These are phyloP conservation scores for Solanum verrucosum DNA, from an alignment of 257 asterid genomes.

Conservation along the genomic window DNA sequence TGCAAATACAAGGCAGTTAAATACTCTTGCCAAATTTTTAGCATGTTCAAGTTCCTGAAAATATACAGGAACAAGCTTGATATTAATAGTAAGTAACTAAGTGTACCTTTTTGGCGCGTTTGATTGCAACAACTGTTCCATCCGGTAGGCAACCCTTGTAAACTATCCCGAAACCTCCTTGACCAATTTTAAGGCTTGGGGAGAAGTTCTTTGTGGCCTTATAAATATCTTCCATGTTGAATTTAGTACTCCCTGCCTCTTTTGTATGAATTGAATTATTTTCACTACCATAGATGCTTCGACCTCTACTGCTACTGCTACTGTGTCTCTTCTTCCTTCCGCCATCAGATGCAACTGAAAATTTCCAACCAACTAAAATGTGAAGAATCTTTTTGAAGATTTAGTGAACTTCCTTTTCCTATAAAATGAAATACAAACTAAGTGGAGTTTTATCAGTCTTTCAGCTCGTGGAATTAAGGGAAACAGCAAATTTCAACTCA, in stretches of 20 bases:
- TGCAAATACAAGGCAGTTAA: slow-evolving; percentile 19
- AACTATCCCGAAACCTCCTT: slow-evolving; percentile 98
- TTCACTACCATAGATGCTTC: slow-evolving; percentile 41
- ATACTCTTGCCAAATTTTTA: background rate
- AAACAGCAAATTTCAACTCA: background rate
- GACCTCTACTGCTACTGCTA: slow-evolving; percentile 26
- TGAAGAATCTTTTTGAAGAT: background rate
- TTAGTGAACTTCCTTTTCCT: background rate
- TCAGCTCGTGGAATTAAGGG: background rate
- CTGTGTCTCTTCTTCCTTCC: slow-evolving; percentile 39
- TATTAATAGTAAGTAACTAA: background rate
- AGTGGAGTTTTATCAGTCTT: background rate
- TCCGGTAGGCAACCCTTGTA: slow-evolving; percentile 65
- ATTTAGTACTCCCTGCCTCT: slow-evolving; percentile 45
- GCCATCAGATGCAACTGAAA: slow-evolving; percentile 26
- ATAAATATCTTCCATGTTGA: slow-evolving; percentile 58
- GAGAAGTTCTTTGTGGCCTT: slow-evolving; percentile 80
- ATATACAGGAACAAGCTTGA: background rate
- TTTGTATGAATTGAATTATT: slow-evolving; percentile 32
- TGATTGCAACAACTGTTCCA: slow-evolving; percentile 82
- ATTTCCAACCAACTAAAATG: background rate
- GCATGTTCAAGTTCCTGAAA: background rate
- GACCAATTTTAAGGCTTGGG: slow-evolving; percentile 78
- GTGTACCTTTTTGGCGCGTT: slow-evolving; percentile 82
- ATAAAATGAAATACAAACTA: background rate